Evolutionary conservation across 495 filamentous ascomycete species (phyloP), one percentile per base, ranked within the genome.

Genomic region (Acidomyces sp.): DNA sequence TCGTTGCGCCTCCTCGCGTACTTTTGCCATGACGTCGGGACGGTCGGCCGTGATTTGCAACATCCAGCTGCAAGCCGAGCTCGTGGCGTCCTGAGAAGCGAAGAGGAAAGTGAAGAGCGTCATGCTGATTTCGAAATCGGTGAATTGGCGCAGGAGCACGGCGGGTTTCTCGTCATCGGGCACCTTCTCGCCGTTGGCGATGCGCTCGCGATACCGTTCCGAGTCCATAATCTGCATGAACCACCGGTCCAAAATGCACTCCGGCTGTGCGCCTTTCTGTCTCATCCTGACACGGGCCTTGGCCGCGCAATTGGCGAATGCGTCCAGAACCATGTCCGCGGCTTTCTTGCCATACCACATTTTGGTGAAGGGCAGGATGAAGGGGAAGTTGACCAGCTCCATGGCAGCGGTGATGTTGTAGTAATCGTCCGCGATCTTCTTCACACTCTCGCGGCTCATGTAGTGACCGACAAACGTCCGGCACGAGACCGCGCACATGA

Each of bases 341-440:
- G 88, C 85, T 63, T 85, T 90, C 72, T 96, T 93, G 46, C 90
- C 90, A 58, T 93, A 93, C 85, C 86, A 97, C 6, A 85, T 82
- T 70, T 82, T 87, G 51, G 90, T 94, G 70, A 73, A 97, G 32
- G 90, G 90, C 37, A 97, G 63, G 61, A 96, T 95, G 65, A 97
- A 80, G 25, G 90, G 90, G 71, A 97, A 96, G 66, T 96, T 96
- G 62, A 97, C 90, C 27, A 97, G 72, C 57, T 97, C 90, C 43
- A 97, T 74, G 6, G 90, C 90, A 32, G 82, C 92, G 12, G 90
- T 97, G 55, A 96, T 92, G 51, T 83, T 71, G 61, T 92, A 97
- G 62, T 90, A 97, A 61, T 97, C 87, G 57, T 95, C 83, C 43
- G 87, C 81, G 48, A 97, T 88, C 69, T 88, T 90, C 71, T 93